phyloP scores from a whole-genome alignment of 257 asterid species.

The Ligustrum vulgare region DNA sequence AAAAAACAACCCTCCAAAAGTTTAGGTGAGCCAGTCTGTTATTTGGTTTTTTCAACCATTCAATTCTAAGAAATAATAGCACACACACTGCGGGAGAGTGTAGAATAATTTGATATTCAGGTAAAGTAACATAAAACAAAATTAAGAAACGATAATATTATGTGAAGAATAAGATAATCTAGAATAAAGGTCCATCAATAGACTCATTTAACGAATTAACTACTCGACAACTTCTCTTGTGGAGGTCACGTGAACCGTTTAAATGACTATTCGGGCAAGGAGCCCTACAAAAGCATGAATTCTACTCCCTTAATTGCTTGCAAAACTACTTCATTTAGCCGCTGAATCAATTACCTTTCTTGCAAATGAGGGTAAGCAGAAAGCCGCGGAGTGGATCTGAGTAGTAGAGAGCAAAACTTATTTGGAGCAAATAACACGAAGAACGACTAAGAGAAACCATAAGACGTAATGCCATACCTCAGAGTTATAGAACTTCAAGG shows the following conservation, averaged over 20 bases:
- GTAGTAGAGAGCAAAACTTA: constrained; percentile 9
- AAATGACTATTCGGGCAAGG: neutral
- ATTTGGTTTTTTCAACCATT: neutral
- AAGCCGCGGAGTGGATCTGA: constrained; percentile 90
- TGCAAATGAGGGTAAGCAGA: constrained; percentile 95
- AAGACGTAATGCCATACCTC: constrained; percentile 23
- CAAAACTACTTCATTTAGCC: constrained; percentile 33
- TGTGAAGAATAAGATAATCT: neutral
- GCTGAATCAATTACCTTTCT: constrained; percentile 72
- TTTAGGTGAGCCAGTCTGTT: no score
- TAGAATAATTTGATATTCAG: neutral
- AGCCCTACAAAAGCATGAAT: neutral
- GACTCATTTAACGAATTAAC: neutral
- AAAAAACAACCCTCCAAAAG: neutral
- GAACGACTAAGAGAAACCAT: neutral
- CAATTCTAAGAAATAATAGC: neutral
- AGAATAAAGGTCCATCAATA: neutral
- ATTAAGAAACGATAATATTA: neutral
- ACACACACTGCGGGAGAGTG: no score
- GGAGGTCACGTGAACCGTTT: neutral
- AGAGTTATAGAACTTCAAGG: constrained; percentile 33
- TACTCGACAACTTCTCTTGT: neutral
- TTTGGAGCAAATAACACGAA: neutral
- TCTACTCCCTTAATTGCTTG: constrained; percentile 12
- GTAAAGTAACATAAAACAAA: neutral